Evolutionary conservation across 2,329 filamentous ascomycete genomes (phyloP).

Genomic region (Botryosphaeria dothidea): DNA sequence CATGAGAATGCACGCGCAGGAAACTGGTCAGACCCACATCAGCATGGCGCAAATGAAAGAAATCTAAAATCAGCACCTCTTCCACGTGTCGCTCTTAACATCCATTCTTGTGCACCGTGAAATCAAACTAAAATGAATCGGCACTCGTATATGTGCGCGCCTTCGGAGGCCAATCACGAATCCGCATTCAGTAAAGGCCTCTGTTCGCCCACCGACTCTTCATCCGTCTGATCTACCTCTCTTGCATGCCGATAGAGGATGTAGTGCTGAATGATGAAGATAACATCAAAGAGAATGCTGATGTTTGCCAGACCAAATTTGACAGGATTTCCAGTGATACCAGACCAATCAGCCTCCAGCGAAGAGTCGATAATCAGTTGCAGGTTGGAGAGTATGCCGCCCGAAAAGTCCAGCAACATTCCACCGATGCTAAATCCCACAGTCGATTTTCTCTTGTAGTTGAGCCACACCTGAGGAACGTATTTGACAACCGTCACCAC

Average conservation of each 20-base stretch:
- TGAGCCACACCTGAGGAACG: conserved; percentile 68
- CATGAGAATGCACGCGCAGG: not conserved
- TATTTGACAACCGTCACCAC: conserved; percentile 90
- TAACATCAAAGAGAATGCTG: conserved; percentile 78
- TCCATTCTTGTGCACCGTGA: too few species aligned
- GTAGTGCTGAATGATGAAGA: conserved; percentile 91
- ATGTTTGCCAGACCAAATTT: conserved; percentile 87
- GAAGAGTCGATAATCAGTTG: conserved; percentile 86
- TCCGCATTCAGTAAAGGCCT: not conserved
- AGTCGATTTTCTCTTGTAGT: conserved; percentile 83
- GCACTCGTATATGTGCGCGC: too few species aligned
- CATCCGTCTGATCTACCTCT: conserved; percentile 31
- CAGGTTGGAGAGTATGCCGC: conserved; percentile 76
- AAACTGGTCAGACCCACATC: not conserved
- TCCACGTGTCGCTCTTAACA: not conserved
- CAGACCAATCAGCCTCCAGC: conserved; percentile 83
- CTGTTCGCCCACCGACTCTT: conserved; percentile 19
- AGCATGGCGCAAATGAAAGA: not conserved
- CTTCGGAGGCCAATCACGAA: not conserved
- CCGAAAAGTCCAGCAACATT: conserved; percentile 80
- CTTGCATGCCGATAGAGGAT: conserved; percentile 62
- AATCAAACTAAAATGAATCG: not conserved
- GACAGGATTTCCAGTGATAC: conserved; percentile 85
- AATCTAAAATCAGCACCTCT: not conserved
- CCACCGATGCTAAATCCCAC: conserved; percentile 83